Evolutionary conservation across 2,329 filamentous ascomycete genomes (phyloP).

Genomic region (Diaporthe vaccinii): DNA sequence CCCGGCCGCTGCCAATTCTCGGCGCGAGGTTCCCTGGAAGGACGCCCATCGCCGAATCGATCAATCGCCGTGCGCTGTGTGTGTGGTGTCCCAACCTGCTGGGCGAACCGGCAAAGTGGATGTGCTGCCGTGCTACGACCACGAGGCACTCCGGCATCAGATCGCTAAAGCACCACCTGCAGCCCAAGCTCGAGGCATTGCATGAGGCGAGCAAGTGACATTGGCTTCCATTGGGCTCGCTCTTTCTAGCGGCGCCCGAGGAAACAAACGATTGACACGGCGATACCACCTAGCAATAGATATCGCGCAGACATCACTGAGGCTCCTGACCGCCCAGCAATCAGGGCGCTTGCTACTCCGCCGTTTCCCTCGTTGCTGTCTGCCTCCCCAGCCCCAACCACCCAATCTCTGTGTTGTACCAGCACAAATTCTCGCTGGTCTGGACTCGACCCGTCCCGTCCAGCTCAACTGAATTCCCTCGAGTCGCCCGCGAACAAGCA

Average conservation of each 20-base stretch:
- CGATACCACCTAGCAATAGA: slow-evolving; percentile 26
- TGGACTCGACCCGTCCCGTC: slow-evolving; percentile 13
- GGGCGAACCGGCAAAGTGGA: slow-evolving; percentile 16
- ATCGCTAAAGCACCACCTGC: slow-evolving; percentile 26
- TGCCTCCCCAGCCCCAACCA: slow-evolving; percentile 11
- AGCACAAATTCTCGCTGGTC: slow-evolving; percentile 34
- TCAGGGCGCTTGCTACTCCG: slow-evolving; percentile 17
- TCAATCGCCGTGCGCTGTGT: not conserved
- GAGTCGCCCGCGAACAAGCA: slow-evolving; percentile 11
- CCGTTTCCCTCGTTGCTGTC: not conserved
- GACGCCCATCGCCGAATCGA: slow-evolving; percentile 8
- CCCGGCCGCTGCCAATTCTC: slow-evolving; percentile 26
- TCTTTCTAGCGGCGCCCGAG: slow-evolving; percentile 24
- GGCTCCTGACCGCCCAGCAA: slow-evolving; percentile 26
- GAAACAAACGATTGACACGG: slow-evolving; percentile 29
- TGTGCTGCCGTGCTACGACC: not conserved
- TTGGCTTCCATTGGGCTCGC: slow-evolving; percentile 19
- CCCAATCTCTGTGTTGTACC: slow-evolving; percentile 26
- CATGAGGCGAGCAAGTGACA: slow-evolving; percentile 6
- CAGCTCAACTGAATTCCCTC: slow-evolving; percentile 7
- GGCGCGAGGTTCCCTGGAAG: slow-evolving; percentile 26
- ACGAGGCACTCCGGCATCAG: slow-evolving; percentile 24
- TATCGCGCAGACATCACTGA: slow-evolving; percentile 13
- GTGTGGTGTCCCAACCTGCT: slow-evolving; percentile 19
- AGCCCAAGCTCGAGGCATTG: slow-evolving; percentile 26